phyloP scores from a whole-genome alignment of 2,329 filamentous ascomycete genomes.

The Ceratocystis huliohia region DNA sequence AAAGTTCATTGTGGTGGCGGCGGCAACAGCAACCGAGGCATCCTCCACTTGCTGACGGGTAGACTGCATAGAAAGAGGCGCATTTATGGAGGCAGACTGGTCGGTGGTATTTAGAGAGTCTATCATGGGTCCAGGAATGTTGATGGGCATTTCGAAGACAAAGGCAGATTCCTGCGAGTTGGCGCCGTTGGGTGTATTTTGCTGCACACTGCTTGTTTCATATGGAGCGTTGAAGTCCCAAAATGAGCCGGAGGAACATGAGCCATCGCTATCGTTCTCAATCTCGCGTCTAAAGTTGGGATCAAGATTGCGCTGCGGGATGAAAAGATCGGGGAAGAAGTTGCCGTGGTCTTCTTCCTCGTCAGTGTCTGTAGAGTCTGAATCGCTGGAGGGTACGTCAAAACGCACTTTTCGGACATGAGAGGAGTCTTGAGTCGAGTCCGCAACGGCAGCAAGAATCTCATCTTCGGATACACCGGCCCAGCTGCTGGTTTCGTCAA shows the following conservation, averaged over 20 bases:
- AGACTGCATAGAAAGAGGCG: background rate
- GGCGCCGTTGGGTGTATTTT: constrained; percentile 30
- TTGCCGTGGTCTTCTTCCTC: constrained; percentile 38
- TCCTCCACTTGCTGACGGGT: background rate
- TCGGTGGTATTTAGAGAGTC: constrained; percentile 23
- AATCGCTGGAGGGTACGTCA: constrained; percentile 51
- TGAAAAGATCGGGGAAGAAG: constrained; percentile 66
- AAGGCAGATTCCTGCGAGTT: constrained; percentile 5
- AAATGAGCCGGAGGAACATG: constrained; percentile 45
- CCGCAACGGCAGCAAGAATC: constrained; percentile 31
- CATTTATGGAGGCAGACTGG: constrained; percentile 22
- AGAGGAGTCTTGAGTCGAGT: constrained; percentile 34
- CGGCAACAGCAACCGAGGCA: background rate
- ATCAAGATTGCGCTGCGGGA: constrained; percentile 61
- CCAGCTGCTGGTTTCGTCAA: constrained; percentile 18
- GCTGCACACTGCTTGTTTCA: constrained; percentile 31
- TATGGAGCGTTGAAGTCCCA: constrained; percentile 47
- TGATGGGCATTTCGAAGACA: constrained; percentile 30
- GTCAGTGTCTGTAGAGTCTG: constrained; percentile 50
- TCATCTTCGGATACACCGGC: constrained; percentile 14
- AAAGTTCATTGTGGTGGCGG: constrained; percentile 24
- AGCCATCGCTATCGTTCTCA: constrained; percentile 51
- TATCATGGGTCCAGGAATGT: constrained; percentile 30
- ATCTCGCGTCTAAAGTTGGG: constrained; percentile 61
- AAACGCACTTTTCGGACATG: constrained; percentile 61